phyloP scores from a whole-genome alignment of 177 flowering plant species.

The Telopea speciosissima region DNA sequence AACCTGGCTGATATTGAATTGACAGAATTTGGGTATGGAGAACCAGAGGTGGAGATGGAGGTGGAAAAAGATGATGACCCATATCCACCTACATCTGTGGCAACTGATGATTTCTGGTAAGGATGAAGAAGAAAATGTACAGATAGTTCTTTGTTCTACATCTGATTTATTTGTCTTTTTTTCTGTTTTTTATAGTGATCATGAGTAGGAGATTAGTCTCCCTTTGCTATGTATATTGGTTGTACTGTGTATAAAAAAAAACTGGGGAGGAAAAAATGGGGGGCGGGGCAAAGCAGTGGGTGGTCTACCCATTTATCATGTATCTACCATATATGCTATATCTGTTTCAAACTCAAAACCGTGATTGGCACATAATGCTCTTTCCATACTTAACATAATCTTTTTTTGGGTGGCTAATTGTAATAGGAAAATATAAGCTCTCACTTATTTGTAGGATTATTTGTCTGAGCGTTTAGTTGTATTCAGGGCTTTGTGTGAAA shows the following conservation, averaged over 20 bases:
- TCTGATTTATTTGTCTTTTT: neutral
- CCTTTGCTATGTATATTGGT: slow-evolving; percentile 19
- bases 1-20: slow-evolving; percentile 75
- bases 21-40: slow-evolving; percentile 49
- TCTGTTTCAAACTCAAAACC: too few relatives aligned
- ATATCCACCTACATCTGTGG: slow-evolving; percentile 32
- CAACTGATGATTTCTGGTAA: slow-evolving; percentile 67
- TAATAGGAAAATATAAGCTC: neutral
- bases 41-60: slow-evolving; percentile 77
- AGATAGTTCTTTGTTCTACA: slow-evolving; percentile 22
- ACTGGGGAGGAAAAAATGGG: neutral
- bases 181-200: slow-evolving; percentile 25
- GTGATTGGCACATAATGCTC: neutral
- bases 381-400: neutral
- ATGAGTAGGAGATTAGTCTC: slow-evolving; percentile 17
- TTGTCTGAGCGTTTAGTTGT: too few relatives aligned
- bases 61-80: slow-evolving; percentile 41
- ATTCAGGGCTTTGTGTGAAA: neutral
- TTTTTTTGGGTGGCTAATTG: neutral
- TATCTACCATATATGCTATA: neutral
- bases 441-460: neutral
- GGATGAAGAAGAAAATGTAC: slow-evolving; percentile 31
- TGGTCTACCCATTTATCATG: slow-evolving; percentile 16
- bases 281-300: slow-evolving; percentile 10
- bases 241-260: slow-evolving; percentile 23